Evolutionary conservation across 106 monocot species (phyloP), one percentile per base, ranked within the genome.

Genomic region (Allium cepa): DNA sequence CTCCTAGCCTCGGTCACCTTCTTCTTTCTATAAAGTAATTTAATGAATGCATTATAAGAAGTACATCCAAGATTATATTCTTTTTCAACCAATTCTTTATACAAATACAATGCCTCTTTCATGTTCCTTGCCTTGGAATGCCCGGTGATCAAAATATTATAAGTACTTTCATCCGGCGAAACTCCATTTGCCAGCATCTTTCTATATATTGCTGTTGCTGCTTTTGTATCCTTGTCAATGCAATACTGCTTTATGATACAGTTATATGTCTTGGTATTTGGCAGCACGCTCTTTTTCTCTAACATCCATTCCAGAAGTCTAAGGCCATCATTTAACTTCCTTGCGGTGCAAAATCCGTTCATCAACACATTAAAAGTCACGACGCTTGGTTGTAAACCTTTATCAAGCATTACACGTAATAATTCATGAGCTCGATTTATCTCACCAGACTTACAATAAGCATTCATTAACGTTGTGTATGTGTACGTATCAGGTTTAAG

Each of bases 311-410:
- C 74, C 62, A 99, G 72, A 50, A 99, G 87, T 75, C 58, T 77
- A 52, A 72, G 72, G 10, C 86, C 99, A 64, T 93, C 92, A 70
- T 87, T 83, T 16, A 90, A 10, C 89, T 85, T 90, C 45, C 87
- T 80, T 12, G 60, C 69, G 69, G 58, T 56, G 72, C 99, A 99
- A 73, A 99, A 83, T 2, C 87, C 90, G 66, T 87, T 90, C 84
- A 99, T 99, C 53, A 99, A 64, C 48, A 99, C 93, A 87, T 92
- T 93, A 69, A 93, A 99, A 71, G 99, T 99, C 63, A 99, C 93
- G 49, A 90, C 64, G 26, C 67, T 99, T 7, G 87, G 99, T 62
- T 81, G 76, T 46, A 99, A 56, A 17, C 83, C 83, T 83, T 78
- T 87, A 62, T 79, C 87, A 48, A 99, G 76, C 93, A 99, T 93